phyloP scores from a whole-genome alignment of 2,329 filamentous ascomycete species.

The Pseudopyrenochaeta lycopersici region DNA sequence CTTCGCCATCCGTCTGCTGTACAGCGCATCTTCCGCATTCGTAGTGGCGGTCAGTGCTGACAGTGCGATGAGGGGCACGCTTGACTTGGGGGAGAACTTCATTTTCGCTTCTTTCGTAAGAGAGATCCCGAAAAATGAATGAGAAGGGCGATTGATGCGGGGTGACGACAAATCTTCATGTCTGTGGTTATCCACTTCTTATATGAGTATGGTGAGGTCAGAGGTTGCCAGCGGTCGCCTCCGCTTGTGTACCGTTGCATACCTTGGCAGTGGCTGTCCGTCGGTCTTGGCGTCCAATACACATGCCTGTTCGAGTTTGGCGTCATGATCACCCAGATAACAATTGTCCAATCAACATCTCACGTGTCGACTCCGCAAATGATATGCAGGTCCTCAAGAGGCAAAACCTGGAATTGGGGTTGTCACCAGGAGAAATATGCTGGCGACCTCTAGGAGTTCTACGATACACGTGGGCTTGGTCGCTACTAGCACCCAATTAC shows the following conservation, averaged over 20 bases:
- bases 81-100: constrained; percentile 28
- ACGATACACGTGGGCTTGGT: constrained; percentile 18
- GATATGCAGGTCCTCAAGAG: constrained; percentile 11
- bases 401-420: constrained; percentile 23
- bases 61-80: constrained; percentile 26
- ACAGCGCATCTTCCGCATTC: constrained; percentile 40
- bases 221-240: constrained; percentile 17
- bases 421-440: neutral
- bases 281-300: constrained; percentile 23
- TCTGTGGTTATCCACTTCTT: constrained; percentile 13
- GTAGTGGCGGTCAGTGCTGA: constrained; percentile 25
- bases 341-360: constrained; percentile 33
- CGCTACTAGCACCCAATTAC: neutral
- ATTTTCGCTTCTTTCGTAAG: constrained; percentile 20
- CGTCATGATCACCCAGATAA: constrained; percentile 29
- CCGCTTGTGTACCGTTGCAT: constrained; percentile 12
- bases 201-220: constrained; percentile 12
- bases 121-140: neutral
- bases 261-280: constrained; percentile 30
- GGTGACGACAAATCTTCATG: constrained; percentile 2
- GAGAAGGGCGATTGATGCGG: neutral
- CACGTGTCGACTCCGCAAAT: constrained; percentile 31
- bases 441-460: neutral
- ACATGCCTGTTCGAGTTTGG: constrained; percentile 34
- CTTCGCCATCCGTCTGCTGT: constrained; percentile 40